A percentile compares a stretch with the other conserved stretches of the same genome.
Conservation (phyloP, 2,329 filamentous ascomycete species). For the Cordyceps fumosorosea region DNA sequence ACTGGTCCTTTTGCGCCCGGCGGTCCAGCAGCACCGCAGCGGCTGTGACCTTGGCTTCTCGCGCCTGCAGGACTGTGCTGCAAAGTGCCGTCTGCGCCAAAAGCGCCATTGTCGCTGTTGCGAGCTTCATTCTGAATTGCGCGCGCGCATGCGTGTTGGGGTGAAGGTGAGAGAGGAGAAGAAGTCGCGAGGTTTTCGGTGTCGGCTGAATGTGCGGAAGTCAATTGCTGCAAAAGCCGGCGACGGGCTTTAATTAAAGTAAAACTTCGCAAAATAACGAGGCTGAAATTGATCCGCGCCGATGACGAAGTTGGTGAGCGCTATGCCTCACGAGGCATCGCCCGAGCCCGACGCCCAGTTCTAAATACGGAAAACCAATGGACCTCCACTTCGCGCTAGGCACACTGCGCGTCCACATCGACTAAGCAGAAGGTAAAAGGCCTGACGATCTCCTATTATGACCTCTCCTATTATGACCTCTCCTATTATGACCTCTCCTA, state of each 20-base stretch:
- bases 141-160: not conserved
- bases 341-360: not conserved
- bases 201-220: not conserved
- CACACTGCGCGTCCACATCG: not conserved
- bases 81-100: not conserved
- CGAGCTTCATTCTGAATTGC: constrained; percentile 5
- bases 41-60: constrained; percentile 2
- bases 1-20: not conserved
- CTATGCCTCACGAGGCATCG: not conserved
- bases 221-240: not conserved
- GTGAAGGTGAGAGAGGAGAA: not conserved
- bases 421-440: not conserved
- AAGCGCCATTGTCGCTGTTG: not conserved
- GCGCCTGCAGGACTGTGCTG: not conserved
- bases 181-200: not conserved
- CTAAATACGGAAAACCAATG: not conserved
- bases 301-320: constrained; percentile 10
- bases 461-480: too few species aligned
- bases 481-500: too few species aligned
- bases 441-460: not conserved
- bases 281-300: not conserved
- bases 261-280: not conserved
- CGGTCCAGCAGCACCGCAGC: not conserved
- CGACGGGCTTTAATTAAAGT: not conserved
- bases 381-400: not conserved